Percentiles rank a stretch among this genome's conserved stretches.
Conservation (phyloP, 345 rosid species). For the Xanthoceras sorbifolium region DNA sequence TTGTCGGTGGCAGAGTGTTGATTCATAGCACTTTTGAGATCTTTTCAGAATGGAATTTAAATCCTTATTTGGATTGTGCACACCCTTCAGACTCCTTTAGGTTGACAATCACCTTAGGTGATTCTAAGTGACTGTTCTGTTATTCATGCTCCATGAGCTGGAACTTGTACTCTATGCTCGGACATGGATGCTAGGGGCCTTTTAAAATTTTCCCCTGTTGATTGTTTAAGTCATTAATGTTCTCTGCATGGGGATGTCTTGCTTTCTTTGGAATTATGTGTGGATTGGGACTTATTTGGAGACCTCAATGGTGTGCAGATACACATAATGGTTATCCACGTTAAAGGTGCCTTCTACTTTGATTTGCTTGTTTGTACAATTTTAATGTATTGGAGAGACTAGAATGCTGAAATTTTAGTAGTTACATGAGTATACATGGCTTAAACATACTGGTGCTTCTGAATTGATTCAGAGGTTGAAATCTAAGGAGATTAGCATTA, state of each 20-base stretch:
- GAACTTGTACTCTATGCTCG: background rate
- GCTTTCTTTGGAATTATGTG: background rate
- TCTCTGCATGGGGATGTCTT: background rate
- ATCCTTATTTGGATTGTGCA: background rate
- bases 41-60: background rate
- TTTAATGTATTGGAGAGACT: background rate
- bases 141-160: background rate
- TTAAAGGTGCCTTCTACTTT: background rate
- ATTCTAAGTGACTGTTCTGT: background rate
- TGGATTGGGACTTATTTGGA: constrained; percentile 1
- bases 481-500: background rate
- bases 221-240: background rate
- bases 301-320: background rate
- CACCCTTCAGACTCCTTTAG: background rate
- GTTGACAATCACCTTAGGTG: background rate
- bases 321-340: background rate
- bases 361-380: background rate
- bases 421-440: background rate
- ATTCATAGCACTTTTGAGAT: background rate
- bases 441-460: background rate
- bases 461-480: background rate
- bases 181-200: background rate
- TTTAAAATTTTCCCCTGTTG: background rate
- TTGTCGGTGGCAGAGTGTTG: background rate
- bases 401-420: background rate